These are phyloP conservation scores for cucumber (Cucumis sativus) DNA, from an alignment of 306 rosid genomes.

Conservation along the genomic window Cucumber_9930_V3 NC_026655.2:27213501-27214000, in stretches of 20 bases:
- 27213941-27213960: constrained; percentile 98
- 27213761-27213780: constrained; percentile 95
- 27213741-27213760: constrained; percentile 97
- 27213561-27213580: constrained; percentile 37
- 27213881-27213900: constrained; percentile 61
- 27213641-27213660: constrained; percentile 10
- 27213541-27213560: constrained; percentile 30
- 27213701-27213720: not conserved
- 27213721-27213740: constrained; percentile 91
- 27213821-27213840: not conserved
- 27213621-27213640: constrained; percentile 84
- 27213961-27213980: constrained; percentile 94
- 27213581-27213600: constrained; percentile 98
- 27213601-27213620: constrained; percentile 96
- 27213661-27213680: not conserved
- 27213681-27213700: not conserved
- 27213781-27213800: constrained; percentile 65
- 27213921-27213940: constrained; percentile 78
- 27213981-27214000: constrained; percentile 95
- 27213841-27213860: not conserved
- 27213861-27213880: not conserved
- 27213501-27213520: not conserved
- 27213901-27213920: constrained; percentile 86
- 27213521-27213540: constrained; percentile 28
- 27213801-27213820: constrained; percentile 40